These are phyloP conservation scores for Ustilago nuda DNA, from an alignment of 1,284 basidiomycete genomes.

Conservation along the genomic window DNA sequence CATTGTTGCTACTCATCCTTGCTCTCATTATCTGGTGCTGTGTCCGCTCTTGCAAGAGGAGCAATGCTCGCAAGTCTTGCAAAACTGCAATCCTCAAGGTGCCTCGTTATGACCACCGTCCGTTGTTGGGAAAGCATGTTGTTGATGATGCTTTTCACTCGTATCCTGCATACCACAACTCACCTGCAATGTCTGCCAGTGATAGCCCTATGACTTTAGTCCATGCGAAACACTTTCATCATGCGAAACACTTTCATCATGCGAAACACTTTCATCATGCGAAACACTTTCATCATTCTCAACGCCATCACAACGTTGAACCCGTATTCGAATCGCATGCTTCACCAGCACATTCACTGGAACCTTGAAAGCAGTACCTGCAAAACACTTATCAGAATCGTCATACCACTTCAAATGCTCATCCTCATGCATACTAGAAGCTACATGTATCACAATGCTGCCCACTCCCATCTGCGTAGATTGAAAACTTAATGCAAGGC, in stretches of 20 bases:
- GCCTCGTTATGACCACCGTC: constrained; percentile 35
- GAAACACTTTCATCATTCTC: no score
- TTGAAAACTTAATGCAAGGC: no score
- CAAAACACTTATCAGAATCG: constrained; percentile 30
- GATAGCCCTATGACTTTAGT: constrained; percentile 42
- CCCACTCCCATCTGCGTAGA: no score
- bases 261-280: no score
- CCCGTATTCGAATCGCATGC: no score
- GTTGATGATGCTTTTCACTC: constrained; percentile 24
- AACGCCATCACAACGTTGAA: no score
- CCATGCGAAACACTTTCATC: constrained; percentile 29
- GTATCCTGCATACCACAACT: constrained; percentile 31
- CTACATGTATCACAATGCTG: no score
- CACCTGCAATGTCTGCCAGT: constrained; percentile 29
- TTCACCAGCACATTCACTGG: constrained; percentile 11
- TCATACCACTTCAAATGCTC: constrained; percentile 1
- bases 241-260: no score
- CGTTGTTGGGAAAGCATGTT: constrained; percentile 24
- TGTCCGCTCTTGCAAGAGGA: constrained; percentile 44
- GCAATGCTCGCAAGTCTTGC: constrained; percentile 36
- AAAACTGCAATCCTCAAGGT: constrained; percentile 23
- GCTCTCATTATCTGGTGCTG: constrained; percentile 49
- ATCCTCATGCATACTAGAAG: constrained; percentile 24
- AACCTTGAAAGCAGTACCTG: constrained; percentile 28
- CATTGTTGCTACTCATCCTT: constrained; percentile 32